Base-by-base conservation (phyloP, 2,329 filamentous ascomycete species). In the Penicillium sp. region DNA sequence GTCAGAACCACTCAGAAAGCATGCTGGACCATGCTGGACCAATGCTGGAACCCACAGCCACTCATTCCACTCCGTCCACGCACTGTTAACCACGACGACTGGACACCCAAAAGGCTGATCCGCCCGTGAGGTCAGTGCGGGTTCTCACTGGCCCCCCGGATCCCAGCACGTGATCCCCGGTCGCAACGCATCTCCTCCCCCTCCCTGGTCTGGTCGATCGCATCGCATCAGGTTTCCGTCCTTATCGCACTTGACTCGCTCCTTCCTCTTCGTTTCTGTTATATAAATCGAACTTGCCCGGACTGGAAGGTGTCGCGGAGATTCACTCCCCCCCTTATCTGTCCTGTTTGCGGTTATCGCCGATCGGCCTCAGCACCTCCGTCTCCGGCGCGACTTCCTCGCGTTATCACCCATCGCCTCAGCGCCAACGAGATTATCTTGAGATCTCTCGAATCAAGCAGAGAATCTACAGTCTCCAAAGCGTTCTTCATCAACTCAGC, bases 141-240 rank as follows among this genome's bases (percentile, higher is more conserved):
- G 68, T 72, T 78, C 71, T 79, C 75, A 80, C 78, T 80, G 77
- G 77, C 71, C 17, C 51, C 51, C 51, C 67, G 68, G 13, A 33
- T 26, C 35, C 59, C 33, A 65, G 19, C 78, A 80, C 78, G 78
- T 80, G 78, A 80, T 64, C 65, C 60, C 60, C 65, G 64, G 58
- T 65, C 70, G 66, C 73, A 71, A 66, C 54, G 15, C 53, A 54
- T 44, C 35, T 6, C 7, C 37, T 22, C 37, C 37, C 38, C 35
- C 37, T 30, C 53, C 58, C 58, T 81, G 79, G 78, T 80, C 50
- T 42, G 15, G 33, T 49, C 19, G 59, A 51, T 49, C 42, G 35
- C n/a, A 55, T 37, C 24, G 24, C 30, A 40, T 62, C 47, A 12
- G 33, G 37, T 53, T 47, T 44, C 8, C 30, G 17, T 55, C 19